These are phyloP conservation scores for Gossypium australe DNA, from an alignment of 345 rosid species.

Conservation along the genomic window DNA sequence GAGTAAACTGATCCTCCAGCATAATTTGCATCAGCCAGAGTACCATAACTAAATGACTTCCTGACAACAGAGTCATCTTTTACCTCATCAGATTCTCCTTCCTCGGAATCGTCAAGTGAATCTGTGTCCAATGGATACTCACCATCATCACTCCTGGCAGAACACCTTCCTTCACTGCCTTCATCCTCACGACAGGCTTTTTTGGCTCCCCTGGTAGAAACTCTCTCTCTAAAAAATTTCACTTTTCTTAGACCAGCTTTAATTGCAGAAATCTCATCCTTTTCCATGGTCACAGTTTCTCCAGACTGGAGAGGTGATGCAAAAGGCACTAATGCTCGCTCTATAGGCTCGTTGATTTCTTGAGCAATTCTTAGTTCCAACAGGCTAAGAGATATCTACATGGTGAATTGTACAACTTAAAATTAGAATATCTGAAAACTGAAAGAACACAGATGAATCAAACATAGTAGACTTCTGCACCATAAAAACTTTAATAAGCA, in stretches of 20 bases:
- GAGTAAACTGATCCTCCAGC: slow-evolving; percentile 72
- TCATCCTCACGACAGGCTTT: slow-evolving; percentile 70
- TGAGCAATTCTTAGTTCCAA: slow-evolving; percentile 68
- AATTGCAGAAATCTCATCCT: slow-evolving; percentile 73
- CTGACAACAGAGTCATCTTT: slow-evolving; percentile 41
- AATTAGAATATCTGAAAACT: slow-evolving; percentile 3
- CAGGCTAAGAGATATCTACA: slow-evolving; percentile 66
- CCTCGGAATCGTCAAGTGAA: slow-evolving; percentile 71
- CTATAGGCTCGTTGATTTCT: slow-evolving; percentile 43
- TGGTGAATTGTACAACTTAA: background rate
- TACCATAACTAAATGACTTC: slow-evolving; percentile 79
- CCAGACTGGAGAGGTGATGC: slow-evolving; percentile 43
- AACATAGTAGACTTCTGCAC: background rate
- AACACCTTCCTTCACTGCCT: slow-evolving; percentile 60
- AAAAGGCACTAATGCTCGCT: slow-evolving; percentile 49
- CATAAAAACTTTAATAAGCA: background rate
- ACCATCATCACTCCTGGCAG: slow-evolving; percentile 66
- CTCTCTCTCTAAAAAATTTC: slow-evolving; percentile 65
- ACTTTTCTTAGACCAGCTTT: slow-evolving; percentile 89
- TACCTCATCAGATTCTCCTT: slow-evolving; percentile 72
- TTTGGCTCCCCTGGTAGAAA: slow-evolving; percentile 57
- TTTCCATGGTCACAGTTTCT: slow-evolving; percentile 44
- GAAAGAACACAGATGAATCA: background rate
- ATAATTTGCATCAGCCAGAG: slow-evolving; percentile 68
- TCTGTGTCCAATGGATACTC: slow-evolving; percentile 86